Conservation (phyloP, 75 land plant species). For the Pinus tabuliformis region DNA sequence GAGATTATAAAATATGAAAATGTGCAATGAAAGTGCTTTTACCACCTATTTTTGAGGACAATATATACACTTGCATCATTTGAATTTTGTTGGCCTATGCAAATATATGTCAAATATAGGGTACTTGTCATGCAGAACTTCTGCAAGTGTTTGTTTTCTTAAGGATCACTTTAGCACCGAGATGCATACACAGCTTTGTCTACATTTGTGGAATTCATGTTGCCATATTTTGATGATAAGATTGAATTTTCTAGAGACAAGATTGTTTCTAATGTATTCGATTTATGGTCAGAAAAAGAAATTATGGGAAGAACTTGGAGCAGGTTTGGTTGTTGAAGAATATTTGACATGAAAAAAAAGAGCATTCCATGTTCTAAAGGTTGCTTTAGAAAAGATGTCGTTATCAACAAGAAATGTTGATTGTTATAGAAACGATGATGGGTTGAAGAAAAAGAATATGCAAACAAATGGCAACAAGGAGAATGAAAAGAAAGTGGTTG, state of each 20-base stretch:
- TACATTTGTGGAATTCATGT: conserved; percentile 34
- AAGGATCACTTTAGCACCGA: conserved; percentile 51
- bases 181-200: conserved; percentile 70
- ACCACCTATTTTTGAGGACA: conserved; percentile 58
- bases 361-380: conserved; percentile 69
- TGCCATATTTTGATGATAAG: not conserved
- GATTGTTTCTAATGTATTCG: conserved; percentile 16
- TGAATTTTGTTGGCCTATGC: conserved; percentile 14
- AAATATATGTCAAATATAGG: conserved; percentile 37
- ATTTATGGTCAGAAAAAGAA: conserved; percentile 44
- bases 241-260: conserved; percentile 12
- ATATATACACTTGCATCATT: conserved; percentile 15
- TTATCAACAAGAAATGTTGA: conserved; percentile 5
- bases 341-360: conserved; percentile 60
- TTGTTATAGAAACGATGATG: not conserved
- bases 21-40: conserved; percentile 57
- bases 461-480: not conserved
- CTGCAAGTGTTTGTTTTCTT: conserved; percentile 58
- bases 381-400: conserved; percentile 16
- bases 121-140: conserved; percentile 27
- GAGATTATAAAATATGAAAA: conserved; percentile 43
- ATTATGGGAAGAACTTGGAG: conserved; percentile 76
- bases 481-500: not conserved
- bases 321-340: conserved; percentile 90
- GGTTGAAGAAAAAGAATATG: conserved; percentile 8